phyloP scores from a whole-genome alignment of 768 basidiomycete genomes.

The Pulveroboletus sp. region DNA sequence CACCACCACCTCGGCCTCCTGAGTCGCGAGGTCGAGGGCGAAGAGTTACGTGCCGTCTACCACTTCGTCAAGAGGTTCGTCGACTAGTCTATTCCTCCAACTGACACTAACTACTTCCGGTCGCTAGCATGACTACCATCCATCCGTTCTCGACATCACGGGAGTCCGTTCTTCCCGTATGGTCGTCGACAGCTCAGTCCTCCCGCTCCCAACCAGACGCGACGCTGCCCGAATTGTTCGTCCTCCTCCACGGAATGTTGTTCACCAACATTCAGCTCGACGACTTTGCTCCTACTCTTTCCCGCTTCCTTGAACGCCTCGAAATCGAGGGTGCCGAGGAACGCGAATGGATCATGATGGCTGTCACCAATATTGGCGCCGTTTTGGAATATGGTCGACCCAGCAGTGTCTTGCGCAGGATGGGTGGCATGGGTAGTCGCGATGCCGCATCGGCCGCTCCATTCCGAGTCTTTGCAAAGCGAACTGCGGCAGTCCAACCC shows the following conservation, averaged over 20 bases:
- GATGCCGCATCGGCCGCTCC: constrained; percentile 32
- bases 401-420: constrained; percentile 63
- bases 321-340: constrained; percentile 78
- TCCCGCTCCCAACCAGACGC: constrained; percentile 77
- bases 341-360: constrained; percentile 98
- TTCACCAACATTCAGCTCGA: constrained; percentile 96
- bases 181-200: constrained; percentile 64
- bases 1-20: constrained; percentile 93
- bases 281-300: constrained; percentile 78
- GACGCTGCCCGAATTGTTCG: constrained; percentile 73
- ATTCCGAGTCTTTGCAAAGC: constrained; percentile 53
- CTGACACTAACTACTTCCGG: constrained; percentile 5
- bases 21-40: constrained; percentile 75
- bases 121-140: constrained; percentile 78
- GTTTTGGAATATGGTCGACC: constrained; percentile 87
- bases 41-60: constrained; percentile 84
- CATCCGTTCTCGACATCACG: constrained; percentile 87
- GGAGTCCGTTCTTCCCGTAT: constrained; percentile 87
- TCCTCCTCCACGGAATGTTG: constrained; percentile 94
- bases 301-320: constrained; percentile 84
- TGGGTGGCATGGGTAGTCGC: constrained; percentile 48
- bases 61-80: constrained; percentile 93
- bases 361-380: constrained; percentile 73
- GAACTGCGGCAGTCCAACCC: constrained; percentile 30
- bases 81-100: not conserved